Evolutionary conservation across 345 rosid genomes (phyloP).

Genomic region (Citrus unshiu): DNA sequence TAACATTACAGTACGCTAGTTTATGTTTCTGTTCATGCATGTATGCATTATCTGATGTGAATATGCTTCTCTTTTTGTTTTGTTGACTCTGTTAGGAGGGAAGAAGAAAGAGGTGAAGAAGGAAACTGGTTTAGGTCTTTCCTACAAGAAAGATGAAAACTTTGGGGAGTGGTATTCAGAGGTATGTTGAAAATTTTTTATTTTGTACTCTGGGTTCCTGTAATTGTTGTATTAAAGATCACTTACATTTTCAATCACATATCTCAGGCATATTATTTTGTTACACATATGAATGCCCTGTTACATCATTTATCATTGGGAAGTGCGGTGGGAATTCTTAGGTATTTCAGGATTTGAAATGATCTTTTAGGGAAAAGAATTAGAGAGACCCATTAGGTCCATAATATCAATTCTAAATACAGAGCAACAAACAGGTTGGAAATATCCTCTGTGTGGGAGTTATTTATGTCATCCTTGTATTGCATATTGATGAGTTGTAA

Average conservation of each 20-base stretch:
- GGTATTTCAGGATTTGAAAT: background rate
- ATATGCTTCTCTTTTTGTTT: background rate
- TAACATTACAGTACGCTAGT: background rate
- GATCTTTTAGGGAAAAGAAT: background rate
- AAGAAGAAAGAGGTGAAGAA: conserved; percentile 96
- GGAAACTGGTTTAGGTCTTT: conserved; percentile 88
- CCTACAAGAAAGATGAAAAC: conserved; percentile 75
- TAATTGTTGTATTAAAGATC: background rate
- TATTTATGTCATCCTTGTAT: background rate
- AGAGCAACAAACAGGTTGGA: background rate
- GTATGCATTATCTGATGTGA: background rate
- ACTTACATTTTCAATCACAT: background rate
- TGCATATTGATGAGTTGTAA: background rate
- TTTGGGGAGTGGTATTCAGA: conserved; percentile 98
- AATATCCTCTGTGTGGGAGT: background rate
- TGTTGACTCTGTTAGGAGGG: conserved; percentile 32
- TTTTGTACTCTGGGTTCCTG: background rate
- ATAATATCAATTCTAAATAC: background rate
- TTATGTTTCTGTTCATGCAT: background rate
- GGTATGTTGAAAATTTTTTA: conserved; percentile 37
- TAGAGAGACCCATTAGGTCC: background rate
- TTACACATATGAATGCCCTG: background rate
- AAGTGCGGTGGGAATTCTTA: background rate
- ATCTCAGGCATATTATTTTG: background rate
- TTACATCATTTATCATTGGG: background rate